phyloP scores from a whole-genome alignment of 2,329 filamentous ascomycete species.

The Trichoderma breve region DNA sequence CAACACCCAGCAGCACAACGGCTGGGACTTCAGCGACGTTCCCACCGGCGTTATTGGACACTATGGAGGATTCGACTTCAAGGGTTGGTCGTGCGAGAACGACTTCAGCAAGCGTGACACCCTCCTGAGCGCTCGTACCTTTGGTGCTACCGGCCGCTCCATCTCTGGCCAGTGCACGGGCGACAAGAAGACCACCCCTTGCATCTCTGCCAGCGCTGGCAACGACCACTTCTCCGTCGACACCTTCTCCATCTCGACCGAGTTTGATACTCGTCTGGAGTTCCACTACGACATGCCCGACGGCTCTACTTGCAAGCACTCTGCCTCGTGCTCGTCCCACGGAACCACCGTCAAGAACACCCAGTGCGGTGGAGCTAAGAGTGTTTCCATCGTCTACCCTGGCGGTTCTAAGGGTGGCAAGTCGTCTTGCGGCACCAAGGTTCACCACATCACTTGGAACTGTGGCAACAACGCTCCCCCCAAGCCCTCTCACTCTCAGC shows the following conservation, averaged over 20 bases:
- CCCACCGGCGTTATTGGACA: conserved; percentile 56
- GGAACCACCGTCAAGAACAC: conserved; percentile 74
- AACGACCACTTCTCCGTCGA: conserved; percentile 67
- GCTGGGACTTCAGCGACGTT: conserved; percentile 71
- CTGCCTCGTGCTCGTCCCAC: conserved; percentile 61
- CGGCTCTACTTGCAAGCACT: conserved; percentile 78
- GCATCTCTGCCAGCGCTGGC: conserved; percentile 53
- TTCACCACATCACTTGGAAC: conserved; percentile 60
- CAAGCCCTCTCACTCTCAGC: background rate
- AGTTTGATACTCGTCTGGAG: conserved; percentile 75
- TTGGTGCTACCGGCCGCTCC: conserved; percentile 49
- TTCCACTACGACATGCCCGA: conserved; percentile 87
- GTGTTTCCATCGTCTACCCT: conserved; percentile 69
- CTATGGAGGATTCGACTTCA: conserved; percentile 74
- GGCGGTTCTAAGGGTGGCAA: conserved; percentile 51
- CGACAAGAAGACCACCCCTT: conserved; percentile 50
- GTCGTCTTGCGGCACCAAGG: conserved; percentile 65
- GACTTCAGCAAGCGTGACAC: conserved; percentile 57
- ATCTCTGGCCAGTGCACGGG: conserved; percentile 55
- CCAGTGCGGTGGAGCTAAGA: conserved; percentile 88
- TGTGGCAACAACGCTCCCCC: conserved; percentile 15
- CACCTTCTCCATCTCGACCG: conserved; percentile 68
- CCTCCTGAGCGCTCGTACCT: conserved; percentile 50
- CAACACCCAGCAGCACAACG: conserved; percentile 62
- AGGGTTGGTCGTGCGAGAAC: conserved; percentile 67